Conservation (phyloP, 192 early-diverging fungal genomes). For the Gonapodya prolifera region DNA sequence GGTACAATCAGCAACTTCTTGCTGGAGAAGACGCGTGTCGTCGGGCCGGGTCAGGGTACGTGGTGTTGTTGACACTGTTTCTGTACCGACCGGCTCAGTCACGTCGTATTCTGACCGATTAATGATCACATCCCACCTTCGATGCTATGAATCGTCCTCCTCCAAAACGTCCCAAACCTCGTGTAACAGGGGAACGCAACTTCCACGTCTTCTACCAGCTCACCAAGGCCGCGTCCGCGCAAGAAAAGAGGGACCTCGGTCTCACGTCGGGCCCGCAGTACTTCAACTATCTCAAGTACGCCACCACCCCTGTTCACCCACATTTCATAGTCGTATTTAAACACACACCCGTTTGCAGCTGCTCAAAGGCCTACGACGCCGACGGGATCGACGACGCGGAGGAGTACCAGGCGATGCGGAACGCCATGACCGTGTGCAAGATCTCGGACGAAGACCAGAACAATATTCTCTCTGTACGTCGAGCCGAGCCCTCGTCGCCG, state of each 20-base stretch:
- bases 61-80: background rate
- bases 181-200: conserved; percentile 67
- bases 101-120: no score
- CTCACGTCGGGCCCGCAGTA: conserved; percentile 3
- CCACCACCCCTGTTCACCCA: no score
- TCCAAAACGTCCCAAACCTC: background rate
- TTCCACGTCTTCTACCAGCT: conserved; percentile 97
- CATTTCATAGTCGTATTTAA: no score
- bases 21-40: conserved; percentile 93
- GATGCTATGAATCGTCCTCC: no score
- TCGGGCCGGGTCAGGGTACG: conserved; percentile 60
- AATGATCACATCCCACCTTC: no score
- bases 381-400: conserved; percentile 84
- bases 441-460: conserved; percentile 66
- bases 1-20: conserved; percentile 97
- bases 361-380: conserved; percentile 28
- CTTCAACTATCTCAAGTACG: conserved; percentile 7
- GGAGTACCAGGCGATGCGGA: conserved; percentile 76
- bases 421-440: conserved; percentile 89
- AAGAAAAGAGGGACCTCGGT: conserved; percentile 7
- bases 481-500: background rate
- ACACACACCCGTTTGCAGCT: no score
- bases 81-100: no score
- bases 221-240: conserved; percentile 59
- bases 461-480: conserved; percentile 46